Evolutionary conservation across 2,329 filamentous ascomycete genomes (phyloP).

Genomic region (Fusarium oxysporum): DNA sequence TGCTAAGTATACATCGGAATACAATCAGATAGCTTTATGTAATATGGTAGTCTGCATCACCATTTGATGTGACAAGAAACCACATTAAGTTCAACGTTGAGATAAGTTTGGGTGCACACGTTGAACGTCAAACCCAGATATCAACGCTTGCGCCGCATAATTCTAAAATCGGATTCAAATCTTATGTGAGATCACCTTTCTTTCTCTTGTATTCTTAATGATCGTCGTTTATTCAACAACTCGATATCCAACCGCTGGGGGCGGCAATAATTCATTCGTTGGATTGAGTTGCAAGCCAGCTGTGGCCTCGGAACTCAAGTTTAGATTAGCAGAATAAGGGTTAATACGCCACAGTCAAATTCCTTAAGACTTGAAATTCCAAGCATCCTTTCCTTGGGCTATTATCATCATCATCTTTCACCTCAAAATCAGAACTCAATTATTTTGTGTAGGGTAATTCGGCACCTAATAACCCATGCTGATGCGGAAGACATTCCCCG

Average conservation of each 20-base stretch:
- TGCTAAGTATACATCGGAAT: not conserved
- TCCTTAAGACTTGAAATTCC: not conserved
- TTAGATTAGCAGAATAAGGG: not conserved
- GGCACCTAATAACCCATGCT: not conserved
- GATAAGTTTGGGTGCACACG: slow-evolving; percentile 9
- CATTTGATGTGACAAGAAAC: not conserved
- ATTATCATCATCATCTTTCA: not conserved
- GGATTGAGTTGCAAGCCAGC: not conserved
- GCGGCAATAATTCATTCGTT: not conserved
- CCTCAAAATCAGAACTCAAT: not conserved
- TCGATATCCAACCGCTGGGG: not conserved
- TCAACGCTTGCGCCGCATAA: not conserved
- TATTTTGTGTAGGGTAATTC: slow-evolving; percentile 17
- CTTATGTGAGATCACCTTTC: not conserved
- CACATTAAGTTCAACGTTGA: slow-evolving; percentile 1
- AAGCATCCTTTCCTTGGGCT: not conserved
- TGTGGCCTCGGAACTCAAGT: not conserved
- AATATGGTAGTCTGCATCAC: not conserved
- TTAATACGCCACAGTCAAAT: too few species aligned
- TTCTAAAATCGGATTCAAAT: not conserved
- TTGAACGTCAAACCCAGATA: slow-evolving; percentile 2
- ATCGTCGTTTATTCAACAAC: not conserved
- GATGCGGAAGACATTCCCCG: not conserved
- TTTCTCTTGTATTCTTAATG: not conserved
- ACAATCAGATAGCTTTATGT: not conserved